A percentile compares a stretch with the other conserved stretches of the same genome.
phyloP scores from a whole-genome alignment of 2,329 filamentous ascomycete genomes.

The Colletotrichum salicis region DNA sequence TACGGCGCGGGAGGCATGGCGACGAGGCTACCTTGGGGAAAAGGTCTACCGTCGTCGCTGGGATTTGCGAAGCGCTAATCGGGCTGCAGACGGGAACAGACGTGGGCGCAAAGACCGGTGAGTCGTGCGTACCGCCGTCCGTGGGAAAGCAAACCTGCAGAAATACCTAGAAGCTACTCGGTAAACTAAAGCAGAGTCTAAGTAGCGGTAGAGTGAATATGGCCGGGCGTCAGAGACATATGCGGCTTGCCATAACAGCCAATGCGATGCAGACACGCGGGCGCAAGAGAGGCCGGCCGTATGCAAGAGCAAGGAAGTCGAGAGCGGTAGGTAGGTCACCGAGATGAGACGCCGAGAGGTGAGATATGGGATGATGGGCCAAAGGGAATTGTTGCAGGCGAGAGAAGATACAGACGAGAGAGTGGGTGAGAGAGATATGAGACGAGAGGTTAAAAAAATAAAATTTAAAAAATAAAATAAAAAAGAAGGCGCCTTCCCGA shows the following conservation, averaged over 20 bases:
- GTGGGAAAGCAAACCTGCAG: constrained; percentile 9
- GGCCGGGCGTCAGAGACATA: constrained; percentile 35
- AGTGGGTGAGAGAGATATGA: background rate
- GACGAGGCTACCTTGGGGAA: constrained; percentile 39
- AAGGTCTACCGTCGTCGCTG: constrained; percentile 38
- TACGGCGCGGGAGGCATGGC: constrained; percentile 51
- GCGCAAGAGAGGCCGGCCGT: constrained; percentile 29
- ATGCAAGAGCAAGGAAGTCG: constrained; percentile 28
- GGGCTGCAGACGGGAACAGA: constrained; percentile 26
- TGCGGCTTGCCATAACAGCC: constrained; percentile 45
- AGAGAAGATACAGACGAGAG: background rate
- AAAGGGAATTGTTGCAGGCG: background rate
- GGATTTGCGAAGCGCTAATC: constrained; percentile 32
- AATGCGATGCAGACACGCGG: constrained; percentile 59
- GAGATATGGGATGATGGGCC: background rate
- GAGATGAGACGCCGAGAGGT: constrained; percentile 16
- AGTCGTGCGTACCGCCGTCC: constrained; percentile 19
- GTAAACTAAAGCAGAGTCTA: constrained; percentile 23
- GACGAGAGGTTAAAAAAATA: background rate
- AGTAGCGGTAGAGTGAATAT: constrained; percentile 28
- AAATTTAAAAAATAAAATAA: background rate
- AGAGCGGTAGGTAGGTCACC: constrained; percentile 19
- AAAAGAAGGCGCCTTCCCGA: background rate
- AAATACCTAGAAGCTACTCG: constrained; percentile 25
- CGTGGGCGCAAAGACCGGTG: constrained; percentile 22